Percentiles rank a stretch among this genome's conserved stretches.
Evolutionary conservation across 495 filamentous ascomycete genomes (phyloP).

Genomic region (Penicillium lividum): DNA sequence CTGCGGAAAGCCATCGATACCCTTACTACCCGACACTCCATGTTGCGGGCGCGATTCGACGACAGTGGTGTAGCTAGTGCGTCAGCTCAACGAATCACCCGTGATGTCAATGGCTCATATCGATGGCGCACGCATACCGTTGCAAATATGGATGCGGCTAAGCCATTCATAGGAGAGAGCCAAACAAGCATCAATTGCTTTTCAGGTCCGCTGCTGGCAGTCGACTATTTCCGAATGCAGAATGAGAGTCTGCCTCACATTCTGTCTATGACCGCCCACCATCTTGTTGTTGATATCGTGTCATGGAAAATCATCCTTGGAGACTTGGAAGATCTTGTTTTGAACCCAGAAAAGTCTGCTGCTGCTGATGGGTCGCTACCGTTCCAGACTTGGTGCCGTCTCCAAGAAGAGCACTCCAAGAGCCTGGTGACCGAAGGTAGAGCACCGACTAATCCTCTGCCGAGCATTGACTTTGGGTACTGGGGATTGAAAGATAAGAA

Average conservation of each 20-base stretch:
- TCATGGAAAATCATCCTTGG: conserved; percentile 70
- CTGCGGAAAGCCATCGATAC: conserved; percentile 57
- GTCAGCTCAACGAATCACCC: conserved; percentile 40
- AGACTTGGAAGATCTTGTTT: conserved; percentile 64
- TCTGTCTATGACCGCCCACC: conserved; percentile 67
- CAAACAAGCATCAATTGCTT: conserved; percentile 47
- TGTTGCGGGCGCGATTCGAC: conserved; percentile 70
- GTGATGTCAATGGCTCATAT: conserved; percentile 41
- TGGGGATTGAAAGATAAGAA: conserved; percentile 51
- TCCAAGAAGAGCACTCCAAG: conserved; percentile 46
- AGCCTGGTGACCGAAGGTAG: conserved; percentile 24
- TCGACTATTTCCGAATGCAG: conserved; percentile 51
- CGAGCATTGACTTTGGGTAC: conserved; percentile 41
- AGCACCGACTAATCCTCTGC: conserved; percentile 30
- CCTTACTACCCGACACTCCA: conserved; percentile 64
- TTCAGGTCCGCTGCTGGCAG: conserved; percentile 44
- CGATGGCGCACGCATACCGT: conserved; percentile 29
- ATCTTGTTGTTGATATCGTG: conserved; percentile 68
- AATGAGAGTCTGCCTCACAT: conserved; percentile 41
- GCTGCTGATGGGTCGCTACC: conserved; percentile 49
- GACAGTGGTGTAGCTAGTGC: conserved; percentile 24
- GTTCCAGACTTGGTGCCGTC: conserved; percentile 62
- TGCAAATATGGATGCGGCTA: conserved; percentile 26
- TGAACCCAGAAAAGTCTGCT: conserved; percentile 37
- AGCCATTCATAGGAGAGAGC: conserved; percentile 36